Evolutionary conservation across 1,139 yeast genomes (phyloP).

Genomic region (Kodamaea sp.): DNA sequence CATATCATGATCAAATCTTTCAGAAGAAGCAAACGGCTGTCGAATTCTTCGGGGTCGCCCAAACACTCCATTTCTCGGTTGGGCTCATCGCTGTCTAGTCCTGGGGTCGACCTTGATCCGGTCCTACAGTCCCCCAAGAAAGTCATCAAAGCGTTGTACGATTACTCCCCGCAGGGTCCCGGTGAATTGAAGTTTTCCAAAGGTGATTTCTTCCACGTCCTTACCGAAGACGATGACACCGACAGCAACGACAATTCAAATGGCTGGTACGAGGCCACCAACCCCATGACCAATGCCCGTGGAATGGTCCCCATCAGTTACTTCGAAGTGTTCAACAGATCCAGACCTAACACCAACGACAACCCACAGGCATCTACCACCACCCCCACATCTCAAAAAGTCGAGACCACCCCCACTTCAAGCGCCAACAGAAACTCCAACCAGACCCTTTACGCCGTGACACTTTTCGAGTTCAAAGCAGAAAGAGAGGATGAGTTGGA

Average conservation of each 20-base stretch:
- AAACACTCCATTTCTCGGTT: conserved; percentile 40
- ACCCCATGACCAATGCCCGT: conserved; percentile 72
- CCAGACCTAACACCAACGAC: conserved; percentile 30
- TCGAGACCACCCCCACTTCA: conserved; percentile 2
- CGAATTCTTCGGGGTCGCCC: conserved; percentile 36
- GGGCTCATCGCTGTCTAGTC: conserved; percentile 19
- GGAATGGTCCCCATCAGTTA: conserved; percentile 89
- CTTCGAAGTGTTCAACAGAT: conserved; percentile 77
- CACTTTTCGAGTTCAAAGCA: conserved; percentile 80
- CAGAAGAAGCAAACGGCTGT: conserved; percentile 45
- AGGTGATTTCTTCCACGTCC: conserved; percentile 89
- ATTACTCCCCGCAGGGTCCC: conserved; percentile 77
- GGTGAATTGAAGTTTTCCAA: conserved; percentile 76
- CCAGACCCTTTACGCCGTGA: conserved; percentile 48
- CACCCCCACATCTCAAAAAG: conserved; percentile 9
- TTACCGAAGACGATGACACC: conserved; percentile 55
- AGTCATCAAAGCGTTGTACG: conserved; percentile 80
- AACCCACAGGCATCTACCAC: conserved; percentile 5
- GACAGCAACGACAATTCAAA: conserved; percentile 33
- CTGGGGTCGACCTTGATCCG: conserved; percentile 16
- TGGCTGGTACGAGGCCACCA: conserved; percentile 88
- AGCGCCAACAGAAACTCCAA: conserved; percentile 18
- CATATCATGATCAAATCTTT: conserved; percentile 43
- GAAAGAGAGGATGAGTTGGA: conserved; percentile 88
- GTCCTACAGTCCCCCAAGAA: conserved; percentile 62